Evolutionary conservation across 805 yeast genomes (phyloP), one percentile per base, ranked within the genome.

Genomic region (Kazachstania psychrophila): DNA sequence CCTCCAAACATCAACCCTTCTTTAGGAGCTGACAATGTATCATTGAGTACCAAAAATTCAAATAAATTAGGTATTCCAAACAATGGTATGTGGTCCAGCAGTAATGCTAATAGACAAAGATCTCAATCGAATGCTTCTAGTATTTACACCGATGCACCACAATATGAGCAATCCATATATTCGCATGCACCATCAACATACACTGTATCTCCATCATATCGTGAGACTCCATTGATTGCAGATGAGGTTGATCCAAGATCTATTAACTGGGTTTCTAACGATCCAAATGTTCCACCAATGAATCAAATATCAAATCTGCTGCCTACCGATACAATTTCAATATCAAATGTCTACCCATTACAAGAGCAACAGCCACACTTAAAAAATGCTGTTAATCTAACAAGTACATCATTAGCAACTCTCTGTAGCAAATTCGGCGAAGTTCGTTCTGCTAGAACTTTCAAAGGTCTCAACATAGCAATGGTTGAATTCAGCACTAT

Each of bases 271-370:
- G 78, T 80, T n/a, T 76, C 88, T 2, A 75, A 82, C 28, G 85
- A 80, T 51, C 69, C 83, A 3, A 65, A 75, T 31, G 63, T 84
- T 44, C 83, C 83, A 5, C 84, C 89, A 6, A 77, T 94, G 2
- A 76, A 81, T 45, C 77, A 82, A 22, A 65, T 89, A 31, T 66
- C 86, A 45, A 67, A 51, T 22, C 54, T 85, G 46, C 77, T 82
- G 13, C 94, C 94, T 13, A 77, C 95, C 1, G 75, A 80, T 46
- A 77, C 85, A 10, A 66, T 89, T 31, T 69, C 88, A 45, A 66
- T 92, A 37, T 83, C 87, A 31, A 86, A 88, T 52, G 69, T 89
- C 9, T 58, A 46, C 34, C 57, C 64, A 2, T 43, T 60, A 25
- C 64, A 60, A 38, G 58, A 56, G 31, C 62, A 57, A 35, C 96